Evolutionary conservation across 2,329 filamentous ascomycete genomes (phyloP).

Genomic region (Phialophora chinensis): DNA sequence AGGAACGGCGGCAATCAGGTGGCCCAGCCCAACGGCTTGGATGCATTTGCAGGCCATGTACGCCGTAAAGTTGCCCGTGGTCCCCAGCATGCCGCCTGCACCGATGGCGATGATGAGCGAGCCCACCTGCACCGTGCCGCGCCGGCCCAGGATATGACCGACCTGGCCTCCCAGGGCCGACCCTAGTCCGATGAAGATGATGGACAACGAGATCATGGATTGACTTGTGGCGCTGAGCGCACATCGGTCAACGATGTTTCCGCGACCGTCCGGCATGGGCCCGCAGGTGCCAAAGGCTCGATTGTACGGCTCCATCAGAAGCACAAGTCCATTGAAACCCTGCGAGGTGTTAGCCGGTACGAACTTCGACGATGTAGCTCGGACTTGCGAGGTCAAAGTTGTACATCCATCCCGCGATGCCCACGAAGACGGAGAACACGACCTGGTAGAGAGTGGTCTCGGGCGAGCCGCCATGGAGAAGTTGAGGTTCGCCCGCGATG

Average conservation of each 20-base stretch:
- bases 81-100: slow-evolving; percentile 57
- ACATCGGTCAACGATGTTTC: neutral
- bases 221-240: slow-evolving; percentile 38
- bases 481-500: neutral
- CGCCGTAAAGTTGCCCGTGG: slow-evolving; percentile 12
- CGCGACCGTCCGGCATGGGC: neutral
- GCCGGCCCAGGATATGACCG: slow-evolving; percentile 63
- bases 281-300: slow-evolving; percentile 6
- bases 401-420: slow-evolving; percentile 19
- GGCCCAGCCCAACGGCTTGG: slow-evolving; percentile 45
- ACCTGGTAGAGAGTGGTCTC: slow-evolving; percentile 7
- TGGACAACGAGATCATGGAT: slow-evolving; percentile 40
- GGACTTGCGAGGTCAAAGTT: slow-evolving; percentile 13
- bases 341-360: neutral
- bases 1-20: slow-evolving; percentile 52
- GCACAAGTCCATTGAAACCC: slow-evolving; percentile 5
- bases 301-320: slow-evolving; percentile 10
- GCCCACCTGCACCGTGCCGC: slow-evolving; percentile 67
- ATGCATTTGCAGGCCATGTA: slow-evolving; percentile 60
- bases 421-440: slow-evolving; percentile 10
- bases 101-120: slow-evolving; percentile 70
- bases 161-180: slow-evolving; percentile 62
- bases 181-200: slow-evolving; percentile 41
- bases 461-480: neutral
- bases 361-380: neutral